Evolutionary conservation across 148 eudicot species (phyloP), one percentile per base, ranked within the genome.

Genomic region (Vaccinium vitisidaea): DNA sequence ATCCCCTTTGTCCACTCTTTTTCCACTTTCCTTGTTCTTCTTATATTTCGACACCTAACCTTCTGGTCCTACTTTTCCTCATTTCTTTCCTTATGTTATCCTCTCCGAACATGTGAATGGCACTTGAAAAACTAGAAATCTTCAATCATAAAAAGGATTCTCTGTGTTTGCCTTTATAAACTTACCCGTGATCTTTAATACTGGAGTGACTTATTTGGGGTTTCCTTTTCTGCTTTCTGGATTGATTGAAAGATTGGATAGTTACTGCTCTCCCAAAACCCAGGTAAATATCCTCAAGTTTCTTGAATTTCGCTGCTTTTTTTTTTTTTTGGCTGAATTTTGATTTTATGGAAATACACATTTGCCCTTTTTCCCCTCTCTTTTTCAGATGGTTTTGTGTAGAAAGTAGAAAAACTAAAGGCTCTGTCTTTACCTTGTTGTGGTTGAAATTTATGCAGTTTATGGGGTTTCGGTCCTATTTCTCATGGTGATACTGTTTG

Each of bases 171-270:
- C 70, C 50, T 23, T 32, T 16, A 9, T 18, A 56, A 18, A 58
- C 12, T 3, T 0, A 30, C 10, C 30, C n/a, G 3, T 13, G 52
- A 15, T 52, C 80, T 54, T 78, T 15, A 14, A 14, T 27, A 32
- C 74, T 43, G 46, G 46, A 43, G 46, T 3, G 5, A 2, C 46
- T 49, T 15, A 25, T 10, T 61, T 80, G 83, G 13, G 16, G 36
- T 21, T 63, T 63, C 21, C 5, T 36, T 70, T 27, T 43, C 53
- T 23, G 2, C 21, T 39, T 69, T 50, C 21, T 50, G 59, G 63
- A 82, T 49, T 46, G 75, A 82, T 83, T 71, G 79, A 83, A 49
- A 73, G 79, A 83, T 73, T 73, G 79, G 16, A 39, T 73, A 55
- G 79, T 59, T 55, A 13, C 32, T 39, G 39, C 4, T 74, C 70